Evolutionary conservation across 192 early-diverging fungal species (phyloP), one percentile per base, ranked within the genome.

Genomic region (Dissophora globulifera): DNA sequence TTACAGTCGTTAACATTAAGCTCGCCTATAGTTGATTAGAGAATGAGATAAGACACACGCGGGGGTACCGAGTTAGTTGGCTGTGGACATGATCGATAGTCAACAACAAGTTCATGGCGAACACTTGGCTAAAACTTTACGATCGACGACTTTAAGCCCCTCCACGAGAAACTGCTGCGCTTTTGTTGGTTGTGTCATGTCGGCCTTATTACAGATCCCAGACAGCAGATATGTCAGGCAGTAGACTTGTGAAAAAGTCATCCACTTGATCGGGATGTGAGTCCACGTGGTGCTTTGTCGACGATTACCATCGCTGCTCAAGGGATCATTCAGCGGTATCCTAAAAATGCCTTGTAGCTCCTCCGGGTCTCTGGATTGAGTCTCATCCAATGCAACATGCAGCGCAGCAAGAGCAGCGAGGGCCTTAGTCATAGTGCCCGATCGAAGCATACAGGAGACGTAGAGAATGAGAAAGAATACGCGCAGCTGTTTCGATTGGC

Each of bases 181-280:
- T n/a, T 62, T 66, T 52, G 57, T 61, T 4, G 72, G 62, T 10
- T 76, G 63, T 4, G 68, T 79, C 78, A 71, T 66, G 27, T 79
- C 78, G 7, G 68, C 68, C n/a, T 79, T 79, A 41, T 54, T 71
- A 49, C 78, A 79, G 43, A 79, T 43, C 25, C 78, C 78, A 9
- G 78, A 79, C 4, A 79, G 58, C 20, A 79, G 23, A 31, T 79
- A 79, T 7, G 78, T 66, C 23, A 79, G 41, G 45, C 62, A 71
- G 25, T 79, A 79, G 10, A 79, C 68, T n/a, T 79, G 68, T 8
- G 78, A 71, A 31, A 69, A 66, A 12, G 78, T 49, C 68, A 79
- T 69, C 78, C 78, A 79, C 13, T 50, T 64, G 45, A 79, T 65
- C 17, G 43, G 40, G n/a, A 76, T 38, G 29, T 33, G 48, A 31